A percentile compares a stretch with the other conserved stretches of the same genome.
Conservation (phyloP, 1,284 basidiomycete species). For the Tylopilus sp. region DNA sequence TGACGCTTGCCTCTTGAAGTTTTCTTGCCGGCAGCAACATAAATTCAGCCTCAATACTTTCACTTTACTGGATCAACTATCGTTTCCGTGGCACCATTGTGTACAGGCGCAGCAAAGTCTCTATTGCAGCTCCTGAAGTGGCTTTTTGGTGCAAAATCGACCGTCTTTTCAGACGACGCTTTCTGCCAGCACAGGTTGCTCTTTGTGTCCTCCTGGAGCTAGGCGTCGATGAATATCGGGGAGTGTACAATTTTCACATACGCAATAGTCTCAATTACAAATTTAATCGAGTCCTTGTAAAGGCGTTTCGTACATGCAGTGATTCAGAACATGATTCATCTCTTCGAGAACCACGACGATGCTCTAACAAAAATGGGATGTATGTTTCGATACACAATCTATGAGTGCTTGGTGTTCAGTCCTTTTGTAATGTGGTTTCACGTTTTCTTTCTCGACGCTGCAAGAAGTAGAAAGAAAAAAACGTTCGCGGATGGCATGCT, state of each 20-base stretch:
- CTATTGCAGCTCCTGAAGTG: constrained; percentile 48
- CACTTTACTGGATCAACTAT: background rate
- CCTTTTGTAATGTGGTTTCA: no score
- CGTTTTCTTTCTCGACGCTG: no score
- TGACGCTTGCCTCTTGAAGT: no score
- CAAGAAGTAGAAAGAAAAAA: background rate
- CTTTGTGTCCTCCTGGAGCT: constrained; percentile 9
- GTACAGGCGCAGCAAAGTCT: constrained; percentile 47
- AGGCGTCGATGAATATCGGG: constrained; percentile 14
- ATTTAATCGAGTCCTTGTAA: background rate
- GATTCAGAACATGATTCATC: no score
- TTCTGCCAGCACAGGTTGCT: constrained; percentile 14
- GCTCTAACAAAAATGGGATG: no score
- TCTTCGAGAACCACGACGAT: no score
- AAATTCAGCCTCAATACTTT: no score
- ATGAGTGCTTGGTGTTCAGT: no score
- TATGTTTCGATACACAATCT: background rate
- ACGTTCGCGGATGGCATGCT: background rate
- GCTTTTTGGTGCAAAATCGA: constrained; percentile 45
- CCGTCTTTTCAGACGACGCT: constrained; percentile 16
- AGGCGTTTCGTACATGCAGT: background rate
- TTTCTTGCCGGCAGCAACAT: background rate
- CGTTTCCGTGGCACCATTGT: constrained; percentile 37
- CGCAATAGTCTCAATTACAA: background rate
- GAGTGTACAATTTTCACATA: constrained; percentile 24